A percentile compares a stretch with the other conserved stretches of the same genome.
Conservation (phyloP, 2,329 filamentous ascomycete genomes). For the Emmonsiellopsis sp. region DNA sequence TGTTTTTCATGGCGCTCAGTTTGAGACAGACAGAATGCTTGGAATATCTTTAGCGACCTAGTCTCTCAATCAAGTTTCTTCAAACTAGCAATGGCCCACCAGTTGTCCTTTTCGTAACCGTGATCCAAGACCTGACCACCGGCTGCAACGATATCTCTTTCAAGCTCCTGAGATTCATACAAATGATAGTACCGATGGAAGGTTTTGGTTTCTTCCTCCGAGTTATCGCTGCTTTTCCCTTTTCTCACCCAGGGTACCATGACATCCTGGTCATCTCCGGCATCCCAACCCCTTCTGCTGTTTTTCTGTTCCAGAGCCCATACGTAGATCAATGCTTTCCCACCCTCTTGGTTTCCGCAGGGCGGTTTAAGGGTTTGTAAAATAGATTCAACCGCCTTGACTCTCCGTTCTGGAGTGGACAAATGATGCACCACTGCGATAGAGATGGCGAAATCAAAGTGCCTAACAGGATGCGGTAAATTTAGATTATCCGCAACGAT, state of each 20-base stretch:
- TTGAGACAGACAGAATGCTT: not conserved
- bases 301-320: slow-evolving; percentile 90
- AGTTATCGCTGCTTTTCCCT: slow-evolving; percentile 17
- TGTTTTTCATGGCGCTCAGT: slow-evolving; percentile 6
- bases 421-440: slow-evolving; percentile 94
- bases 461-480: slow-evolving; percentile 60
- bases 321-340: slow-evolving; percentile 73
- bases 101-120: slow-evolving; percentile 96
- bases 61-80: slow-evolving; percentile 3
- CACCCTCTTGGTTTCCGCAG: slow-evolving; percentile 29
- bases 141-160: slow-evolving; percentile 63
- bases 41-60: not conserved
- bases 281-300: slow-evolving; percentile 82
- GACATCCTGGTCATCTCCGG: slow-evolving; percentile 74
- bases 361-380: slow-evolving; percentile 51
- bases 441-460: slow-evolving; percentile 81
- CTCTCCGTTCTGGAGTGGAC: slow-evolving; percentile 63
- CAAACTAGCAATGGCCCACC: slow-evolving; percentile 69
- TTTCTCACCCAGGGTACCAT: slow-evolving; percentile 90
- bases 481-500: slow-evolving; percentile 72
- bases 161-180: slow-evolving; percentile 77
- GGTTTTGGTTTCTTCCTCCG: slow-evolving; percentile 36
- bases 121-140: slow-evolving; percentile 67
- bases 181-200: slow-evolving; percentile 93
- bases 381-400: slow-evolving; percentile 62